Conservation (phyloP, 2,329 filamentous ascomycete species). For the Zymoseptoria tritici region DNA sequence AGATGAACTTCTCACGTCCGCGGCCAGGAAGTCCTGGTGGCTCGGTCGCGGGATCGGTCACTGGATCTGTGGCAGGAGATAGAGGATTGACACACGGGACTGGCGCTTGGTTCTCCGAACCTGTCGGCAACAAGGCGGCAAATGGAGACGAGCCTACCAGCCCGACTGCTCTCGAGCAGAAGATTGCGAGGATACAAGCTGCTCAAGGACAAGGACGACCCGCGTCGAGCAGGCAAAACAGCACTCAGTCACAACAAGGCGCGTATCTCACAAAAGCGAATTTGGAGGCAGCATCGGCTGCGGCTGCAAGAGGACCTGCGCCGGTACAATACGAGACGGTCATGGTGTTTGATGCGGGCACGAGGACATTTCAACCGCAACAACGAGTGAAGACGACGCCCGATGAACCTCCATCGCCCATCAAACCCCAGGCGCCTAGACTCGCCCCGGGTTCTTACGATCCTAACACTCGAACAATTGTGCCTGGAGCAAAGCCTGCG, state of each 20-base stretch:
- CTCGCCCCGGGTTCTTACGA: slow-evolving; percentile 23
- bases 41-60: slow-evolving; percentile 8
- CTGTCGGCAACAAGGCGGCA: slow-evolving; percentile 41
- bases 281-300: not conserved
- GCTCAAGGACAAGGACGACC: slow-evolving; percentile 12
- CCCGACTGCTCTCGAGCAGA: slow-evolving; percentile 11
- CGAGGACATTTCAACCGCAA: slow-evolving; percentile 24
- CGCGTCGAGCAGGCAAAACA: slow-evolving; percentile 9
- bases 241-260: slow-evolving; percentile 8
- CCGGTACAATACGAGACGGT: slow-evolving; percentile 19
- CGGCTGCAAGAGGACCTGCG: not conserved
- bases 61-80: slow-evolving; percentile 7
- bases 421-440: slow-evolving; percentile 5
- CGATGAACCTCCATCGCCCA: slow-evolving; percentile 9
- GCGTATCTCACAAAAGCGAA: slow-evolving; percentile 4
- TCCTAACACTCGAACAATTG: slow-evolving; percentile 25
- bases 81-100: slow-evolving; percentile 26
- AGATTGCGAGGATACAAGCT: slow-evolving; percentile 15
- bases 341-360: slow-evolving; percentile 28
- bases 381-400: slow-evolving; percentile 13
- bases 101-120: slow-evolving; percentile 53
- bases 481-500: slow-evolving; percentile 10
- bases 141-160: slow-evolving; percentile 3
- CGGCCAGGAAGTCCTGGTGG: slow-evolving; percentile 30
- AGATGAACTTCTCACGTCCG: slow-evolving; percentile 49